Evolutionary conservation across 192 early-diverging fungal genomes (phyloP), one percentile per base, ranked within the genome.

Genomic region (Podila horticola): DNA sequence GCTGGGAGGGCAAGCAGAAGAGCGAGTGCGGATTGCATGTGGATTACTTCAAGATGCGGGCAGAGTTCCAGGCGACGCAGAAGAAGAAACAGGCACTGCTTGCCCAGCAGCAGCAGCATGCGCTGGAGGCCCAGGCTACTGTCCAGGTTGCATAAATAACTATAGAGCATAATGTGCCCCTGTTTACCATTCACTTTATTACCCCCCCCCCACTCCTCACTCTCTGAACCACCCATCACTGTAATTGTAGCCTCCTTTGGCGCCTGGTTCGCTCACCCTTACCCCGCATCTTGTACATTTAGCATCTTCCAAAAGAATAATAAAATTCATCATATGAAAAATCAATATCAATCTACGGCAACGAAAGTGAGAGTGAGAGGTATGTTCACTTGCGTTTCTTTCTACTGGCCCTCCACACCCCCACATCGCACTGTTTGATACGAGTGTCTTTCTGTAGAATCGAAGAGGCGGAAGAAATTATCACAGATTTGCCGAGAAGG

Each of bases 1-100:
- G 97, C 57, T 98, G 95, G 95, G 86, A 89, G 60, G 95, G 95
- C 8, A 87, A 91, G 62, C 87, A 92, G 64, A 97, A 98, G 87
- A 91, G 93, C 3, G 97, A 98, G 85, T 98, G 97, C 75, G 97
- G 97, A 0, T 75, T 98, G 45, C 97, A 98, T 87, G 96, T 97
- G 84, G 95, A 98, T 77, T 98, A 97, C 83, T 95, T 97, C 84
- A 93, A 94, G 84, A 95, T 97, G 94, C 86, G 94, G 31, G 87
- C 92, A 8, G 89, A 88, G 34, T 97, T 91, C 82, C 72, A 94
- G 66, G 93, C 93, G 0, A 88, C 92, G 26, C 90, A 90, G 82
- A 93, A 95, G 86, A 90, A 92, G 87, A 85, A 88, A 79, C 90
- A 92, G 45, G 81, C 69, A 0, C 58, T 55, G 52, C 22, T 55